Evolutionary conservation across 2,329 filamentous ascomycete species (phyloP).

Genomic region (Conoideocrella luteorostrata): DNA sequence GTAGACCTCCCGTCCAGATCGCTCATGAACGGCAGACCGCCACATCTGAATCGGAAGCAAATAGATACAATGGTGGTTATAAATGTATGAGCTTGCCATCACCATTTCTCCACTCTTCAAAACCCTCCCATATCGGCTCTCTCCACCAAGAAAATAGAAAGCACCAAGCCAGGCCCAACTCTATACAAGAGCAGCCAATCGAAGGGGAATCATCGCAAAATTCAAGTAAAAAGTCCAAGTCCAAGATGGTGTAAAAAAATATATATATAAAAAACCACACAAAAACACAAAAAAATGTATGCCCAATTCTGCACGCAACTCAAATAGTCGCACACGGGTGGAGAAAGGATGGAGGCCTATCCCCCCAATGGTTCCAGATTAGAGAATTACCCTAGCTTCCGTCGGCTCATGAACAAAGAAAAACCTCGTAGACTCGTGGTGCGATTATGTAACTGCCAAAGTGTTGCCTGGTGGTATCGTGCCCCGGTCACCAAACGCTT

Average conservation of each 20-base stretch:
- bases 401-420: conserved; percentile 13
- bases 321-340: conserved; percentile 1
- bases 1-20: conserved; percentile 9
- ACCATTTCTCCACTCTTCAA: conserved; percentile 3
- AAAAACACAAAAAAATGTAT: conserved; percentile 10
- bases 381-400: conserved; percentile 5
- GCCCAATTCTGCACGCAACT: conserved; percentile 14
- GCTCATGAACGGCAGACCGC: conserved; percentile 11
- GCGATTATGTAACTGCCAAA: no score
- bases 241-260: neutral
- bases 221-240: neutral
- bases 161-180: conserved; percentile 5
- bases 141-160: conserved; percentile 13
- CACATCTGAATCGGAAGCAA: conserved; percentile 20
- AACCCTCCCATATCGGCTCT: conserved; percentile 3
- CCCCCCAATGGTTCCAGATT: neutral
- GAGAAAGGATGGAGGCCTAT: neutral
- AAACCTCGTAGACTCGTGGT: conserved; percentile 27
- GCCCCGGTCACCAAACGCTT: conserved; percentile 14
- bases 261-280: conserved; percentile 12
- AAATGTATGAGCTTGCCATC: conserved; percentile 9
- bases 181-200: conserved; percentile 7
- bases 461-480: conserved; percentile 8
- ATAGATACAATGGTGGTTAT: conserved; percentile 13
- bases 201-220: conserved; percentile 17